Evolutionary conservation across 2,329 filamentous ascomycete species (phyloP), one percentile per base, ranked within the genome.

Genomic region (Alternaria viburni): DNA sequence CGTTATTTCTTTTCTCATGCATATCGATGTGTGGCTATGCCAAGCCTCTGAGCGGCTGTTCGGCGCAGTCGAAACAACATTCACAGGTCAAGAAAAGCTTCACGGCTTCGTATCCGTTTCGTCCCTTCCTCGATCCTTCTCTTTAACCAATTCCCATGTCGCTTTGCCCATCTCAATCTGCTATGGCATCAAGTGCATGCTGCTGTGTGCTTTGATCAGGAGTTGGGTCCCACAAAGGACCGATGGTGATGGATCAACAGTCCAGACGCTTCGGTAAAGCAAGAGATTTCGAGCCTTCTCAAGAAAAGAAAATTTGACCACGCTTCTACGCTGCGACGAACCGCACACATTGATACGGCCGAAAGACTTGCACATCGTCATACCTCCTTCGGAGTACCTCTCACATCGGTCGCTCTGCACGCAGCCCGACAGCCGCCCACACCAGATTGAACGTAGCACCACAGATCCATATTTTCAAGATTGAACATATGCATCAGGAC

Each of bases 21-120:
- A 46, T 23, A 49, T 51, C 19, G 5, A 59, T 17, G n/a, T 21
- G 56, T 55, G 44, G 59, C 64, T 56, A 57, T 58, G 54, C 49
- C 54, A 55, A 52, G 30, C 52, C 21, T 49, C 45, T 54, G 25
- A 55, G 57, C 59, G 67, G 57, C 50, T 65, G 65, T 67, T 65
- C 57, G 57, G 62, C 61, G 59, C 54, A 61, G 57, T 63, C 59
- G 25, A 59, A 63, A 61, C 47, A 7, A 45, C 46, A 55, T 30
- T 54, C 43, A 43, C 54, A 60, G 28, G 21, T 36, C 51, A 54
- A 54, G 43, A 46, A 8, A 54, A 43, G 57, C 52, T 43, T 57
- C 26, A 17, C 19, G 44, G 54, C 52, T 43, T 57, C 26, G 25
- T 25, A 32, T 56, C 11, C 25, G 15, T 46, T 26, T 56, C 54